Conservation (phyloP, 2,329 filamentous ascomycete genomes). For the Xylariomycetidae sp. region DNA sequence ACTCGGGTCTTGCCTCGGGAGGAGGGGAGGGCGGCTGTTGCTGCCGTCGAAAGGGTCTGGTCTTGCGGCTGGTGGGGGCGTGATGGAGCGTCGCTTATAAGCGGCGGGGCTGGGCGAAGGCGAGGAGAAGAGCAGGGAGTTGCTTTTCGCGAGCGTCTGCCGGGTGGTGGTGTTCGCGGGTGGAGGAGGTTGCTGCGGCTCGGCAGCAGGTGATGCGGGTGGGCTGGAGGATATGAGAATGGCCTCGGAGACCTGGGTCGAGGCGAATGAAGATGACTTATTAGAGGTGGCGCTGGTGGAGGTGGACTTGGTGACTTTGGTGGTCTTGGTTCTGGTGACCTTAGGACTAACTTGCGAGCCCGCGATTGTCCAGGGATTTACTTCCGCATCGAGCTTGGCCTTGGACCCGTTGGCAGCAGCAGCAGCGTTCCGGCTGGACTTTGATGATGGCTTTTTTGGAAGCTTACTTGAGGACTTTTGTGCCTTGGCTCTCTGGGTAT, state of each 20-base stretch:
- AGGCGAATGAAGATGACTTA: too few relatives aligned
- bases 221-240: constrained; percentile 43
- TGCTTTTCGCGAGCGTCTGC: background rate
- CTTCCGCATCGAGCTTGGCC: constrained; percentile 16
- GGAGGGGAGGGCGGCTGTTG: too few relatives aligned
- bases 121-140: constrained; percentile 1
- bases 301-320: constrained; percentile 11
- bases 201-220: constrained; percentile 25
- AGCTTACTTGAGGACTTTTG: constrained; percentile 25
- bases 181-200: constrained; percentile 19
- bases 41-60: background rate
- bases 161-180: constrained; percentile 8
- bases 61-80: constrained; percentile 7
- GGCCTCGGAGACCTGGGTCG: constrained; percentile 26
- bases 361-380: constrained; percentile 33
- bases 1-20: too few relatives aligned
- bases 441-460: constrained; percentile 17
- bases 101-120: constrained; percentile 8
- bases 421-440: constrained; percentile 15
- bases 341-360: constrained; percentile 40
- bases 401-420: too few relatives aligned
- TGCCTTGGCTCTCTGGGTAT: constrained; percentile 5
- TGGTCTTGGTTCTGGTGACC: constrained; percentile 16
- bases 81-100: constrained; percentile 12
- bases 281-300: constrained; percentile 13